A percentile compares a stretch with the other conserved stretches of the same genome.
These are phyloP conservation scores for Epichloe gansuensis DNA, from an alignment of 2,329 filamentous ascomycete genomes.

Conservation along the genomic window DNA sequence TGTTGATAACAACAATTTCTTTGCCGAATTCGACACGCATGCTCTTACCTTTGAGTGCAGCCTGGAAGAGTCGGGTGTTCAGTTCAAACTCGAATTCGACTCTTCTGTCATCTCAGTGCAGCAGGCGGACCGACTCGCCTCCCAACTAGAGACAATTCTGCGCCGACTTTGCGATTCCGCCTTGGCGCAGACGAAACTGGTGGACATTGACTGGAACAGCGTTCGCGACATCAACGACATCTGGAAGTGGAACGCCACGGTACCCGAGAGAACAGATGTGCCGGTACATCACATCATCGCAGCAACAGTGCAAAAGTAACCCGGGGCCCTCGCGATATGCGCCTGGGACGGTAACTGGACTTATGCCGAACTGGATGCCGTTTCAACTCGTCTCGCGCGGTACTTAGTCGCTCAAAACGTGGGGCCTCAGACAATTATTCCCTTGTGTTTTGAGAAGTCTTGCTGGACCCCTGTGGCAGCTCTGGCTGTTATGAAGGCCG, in stretches of 20 bases:
- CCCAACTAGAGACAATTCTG: slow-evolving; percentile 1
- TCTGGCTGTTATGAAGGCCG: slow-evolving; percentile 3
- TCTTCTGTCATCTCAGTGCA: neutral
- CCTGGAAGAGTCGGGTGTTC: neutral
- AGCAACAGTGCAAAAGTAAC: neutral
- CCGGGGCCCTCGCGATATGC: slow-evolving; percentile 4
- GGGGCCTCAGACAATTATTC: slow-evolving; percentile 1
- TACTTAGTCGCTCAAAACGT: slow-evolving; percentile 4
- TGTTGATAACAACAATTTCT: slow-evolving; percentile 1
- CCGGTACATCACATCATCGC: slow-evolving; percentile 4
- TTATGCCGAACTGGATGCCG: slow-evolving; percentile 18
- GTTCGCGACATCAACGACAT: slow-evolving; percentile 3
- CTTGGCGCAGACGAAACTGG: neutral
- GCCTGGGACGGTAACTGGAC: slow-evolving; percentile 27
- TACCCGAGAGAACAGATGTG: neutral
- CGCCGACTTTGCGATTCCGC: neutral
- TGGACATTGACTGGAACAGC: neutral
- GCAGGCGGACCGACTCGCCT: neutral
- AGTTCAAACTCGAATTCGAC: neutral
- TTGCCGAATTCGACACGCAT: slow-evolving; percentile 1
- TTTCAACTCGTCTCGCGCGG: slow-evolving; percentile 4
- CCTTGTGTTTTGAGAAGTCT: slow-evolving; percentile 6
- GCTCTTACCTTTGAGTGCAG: slow-evolving; percentile 3
- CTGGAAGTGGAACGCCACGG: slow-evolving; percentile 5
- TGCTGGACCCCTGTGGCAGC: slow-evolving; percentile 5